Conservation (phyloP, 1,139 yeast genomes). For the Meyerozyma guilliermondii region DNA sequence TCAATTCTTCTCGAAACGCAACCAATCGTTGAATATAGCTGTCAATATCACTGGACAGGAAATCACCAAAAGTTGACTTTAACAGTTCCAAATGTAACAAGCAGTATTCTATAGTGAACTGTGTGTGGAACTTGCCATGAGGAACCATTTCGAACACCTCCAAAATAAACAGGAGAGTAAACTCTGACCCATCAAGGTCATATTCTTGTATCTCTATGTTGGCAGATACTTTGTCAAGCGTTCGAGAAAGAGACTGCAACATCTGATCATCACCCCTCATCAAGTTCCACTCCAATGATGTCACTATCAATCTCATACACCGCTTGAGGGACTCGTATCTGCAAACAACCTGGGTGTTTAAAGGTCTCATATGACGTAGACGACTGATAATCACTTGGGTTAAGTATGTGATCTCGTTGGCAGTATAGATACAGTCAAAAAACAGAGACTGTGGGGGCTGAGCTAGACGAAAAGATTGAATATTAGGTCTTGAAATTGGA, state of each 20-base stretch:
- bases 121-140: not conserved
- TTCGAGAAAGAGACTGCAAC: not conserved
- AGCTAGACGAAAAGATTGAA: not conserved
- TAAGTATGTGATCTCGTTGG: not conserved
- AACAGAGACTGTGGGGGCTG: not conserved
- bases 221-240: not conserved
- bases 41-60: not conserved
- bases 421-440: not conserved
- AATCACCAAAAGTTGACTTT: no score
- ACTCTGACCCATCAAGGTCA: not conserved
- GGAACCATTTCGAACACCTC: not conserved
- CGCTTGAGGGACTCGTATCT: not conserved
- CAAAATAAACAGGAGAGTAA: not conserved
- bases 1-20: not conserved
- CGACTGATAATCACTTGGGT: not conserved
- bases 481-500: not conserved
- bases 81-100: not conserved
- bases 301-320: not conserved
- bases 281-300: not conserved
- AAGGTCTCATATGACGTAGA: not conserved
- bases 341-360: not conserved
- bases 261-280: not conserved
- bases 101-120: not conserved
- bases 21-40: not conserved
- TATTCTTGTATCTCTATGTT: not conserved